A percentile compares a stretch with the other conserved stretches of the same genome.
Evolutionary conservation across 2,329 filamentous ascomycete species (phyloP).

Genomic region (Cladosporium sp.): DNA sequence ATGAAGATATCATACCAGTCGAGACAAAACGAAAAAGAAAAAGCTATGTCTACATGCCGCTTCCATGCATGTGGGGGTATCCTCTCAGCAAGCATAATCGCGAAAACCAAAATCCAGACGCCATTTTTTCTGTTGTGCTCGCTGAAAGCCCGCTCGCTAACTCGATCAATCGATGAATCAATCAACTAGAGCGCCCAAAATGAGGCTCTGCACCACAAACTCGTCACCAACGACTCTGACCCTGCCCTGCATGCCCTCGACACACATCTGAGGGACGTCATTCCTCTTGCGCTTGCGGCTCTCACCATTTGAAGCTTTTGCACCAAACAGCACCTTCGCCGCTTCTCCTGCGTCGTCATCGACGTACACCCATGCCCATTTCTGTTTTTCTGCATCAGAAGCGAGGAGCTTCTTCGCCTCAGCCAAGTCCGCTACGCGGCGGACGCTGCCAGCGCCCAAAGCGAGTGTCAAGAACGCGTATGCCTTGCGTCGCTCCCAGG

Average conservation of each 20-base stretch:
- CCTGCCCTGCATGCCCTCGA: constrained; percentile 41
- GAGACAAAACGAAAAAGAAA: background rate
- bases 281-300: constrained; percentile 41
- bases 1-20: background rate
- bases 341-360: constrained; percentile 63
- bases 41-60: constrained; percentile 9
- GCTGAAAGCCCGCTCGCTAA: background rate
- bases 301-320: constrained; percentile 22
- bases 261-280: constrained; percentile 19
- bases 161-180: constrained; percentile 8
- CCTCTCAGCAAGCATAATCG: background rate
- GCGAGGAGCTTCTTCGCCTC: constrained; percentile 63
- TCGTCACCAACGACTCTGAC: constrained; percentile 77
- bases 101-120: constrained; percentile 2
- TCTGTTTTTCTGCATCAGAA: constrained; percentile 49
- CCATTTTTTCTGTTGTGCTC: background rate
- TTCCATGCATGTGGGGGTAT: constrained; percentile 4
- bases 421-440: constrained; percentile 63
- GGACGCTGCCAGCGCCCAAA: constrained; percentile 68
- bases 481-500: constrained; percentile 60
- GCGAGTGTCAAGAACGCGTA: constrained; percentile 81
- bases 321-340: constrained; percentile 51
- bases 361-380: constrained; percentile 78
- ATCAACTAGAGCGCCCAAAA: constrained; percentile 76
- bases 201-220: constrained; percentile 87